These are phyloP conservation scores for Kwoniella dejecticola DNA, from an alignment of 768 basidiomycete genomes.

Conservation along the genomic window DNA sequence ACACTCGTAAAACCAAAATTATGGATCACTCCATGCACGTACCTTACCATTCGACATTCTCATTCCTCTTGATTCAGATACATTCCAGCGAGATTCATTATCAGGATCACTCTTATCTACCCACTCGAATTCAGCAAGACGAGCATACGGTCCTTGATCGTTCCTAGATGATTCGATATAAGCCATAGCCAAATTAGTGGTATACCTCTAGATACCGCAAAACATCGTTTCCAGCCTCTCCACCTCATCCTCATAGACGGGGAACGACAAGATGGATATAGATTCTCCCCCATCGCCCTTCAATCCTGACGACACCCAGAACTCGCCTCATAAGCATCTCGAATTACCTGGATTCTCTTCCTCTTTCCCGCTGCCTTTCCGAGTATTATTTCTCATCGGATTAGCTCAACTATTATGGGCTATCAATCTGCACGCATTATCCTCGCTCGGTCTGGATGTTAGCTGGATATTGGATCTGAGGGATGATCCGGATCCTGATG, in stretches of 20 bases:
- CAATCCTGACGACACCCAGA: conserved; percentile 13
- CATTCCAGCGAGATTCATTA: too few relatives aligned
- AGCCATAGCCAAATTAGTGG: too few relatives aligned
- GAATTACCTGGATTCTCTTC: conserved; percentile 52
- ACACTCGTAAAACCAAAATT: too few relatives aligned
- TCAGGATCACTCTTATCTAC: too few relatives aligned
- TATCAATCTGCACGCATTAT: conserved; percentile 83
- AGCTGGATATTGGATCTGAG: conserved; percentile 66
- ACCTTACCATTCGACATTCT: too few relatives aligned
- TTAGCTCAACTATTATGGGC: conserved; percentile 88
- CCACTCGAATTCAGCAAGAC: too few relatives aligned
- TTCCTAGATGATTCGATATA: too few relatives aligned
- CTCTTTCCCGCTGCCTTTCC: conserved; percentile 82
- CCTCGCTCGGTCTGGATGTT: conserved; percentile 72
- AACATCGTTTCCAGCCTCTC: background rate
- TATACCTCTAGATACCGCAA: background rate
- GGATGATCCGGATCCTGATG: conserved; percentile 15
- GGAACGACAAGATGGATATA: conserved; percentile 49
- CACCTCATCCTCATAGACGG: background rate
- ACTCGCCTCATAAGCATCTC: conserved; percentile 45
- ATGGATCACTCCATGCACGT: too few relatives aligned
- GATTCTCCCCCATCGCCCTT: conserved; percentile 47
- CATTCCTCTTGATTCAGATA: too few relatives aligned
- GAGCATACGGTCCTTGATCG: too few relatives aligned
- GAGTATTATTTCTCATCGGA: conserved; percentile 76